These are phyloP conservation scores for Fusarium sp. DNA, from an alignment of 2,329 filamentous ascomycete species.

Conservation along the genomic window DNA sequence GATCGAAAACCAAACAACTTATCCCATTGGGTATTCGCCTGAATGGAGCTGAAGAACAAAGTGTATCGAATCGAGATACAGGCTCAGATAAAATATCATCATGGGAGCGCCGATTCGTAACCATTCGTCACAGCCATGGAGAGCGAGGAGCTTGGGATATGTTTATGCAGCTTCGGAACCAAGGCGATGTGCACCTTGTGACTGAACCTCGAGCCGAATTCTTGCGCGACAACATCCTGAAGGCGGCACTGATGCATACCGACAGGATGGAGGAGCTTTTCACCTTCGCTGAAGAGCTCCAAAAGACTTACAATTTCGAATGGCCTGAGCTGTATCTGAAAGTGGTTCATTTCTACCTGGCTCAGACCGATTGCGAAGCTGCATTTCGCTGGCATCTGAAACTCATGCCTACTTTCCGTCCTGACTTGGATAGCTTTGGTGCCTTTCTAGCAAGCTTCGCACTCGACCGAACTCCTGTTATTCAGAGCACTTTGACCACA, in stretches of 20 bases:
- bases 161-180: slow-evolving; percentile 40
- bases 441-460: slow-evolving; percentile 59
- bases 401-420: slow-evolving; percentile 57
- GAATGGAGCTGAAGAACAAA: background rate
- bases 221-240: slow-evolving; percentile 49
- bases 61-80: background rate
- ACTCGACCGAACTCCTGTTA: slow-evolving; percentile 50
- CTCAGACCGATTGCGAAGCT: slow-evolving; percentile 52
- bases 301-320: slow-evolving; percentile 50
- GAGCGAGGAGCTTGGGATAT: slow-evolving; percentile 46
- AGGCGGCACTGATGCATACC: slow-evolving; percentile 45
- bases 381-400: slow-evolving; percentile 62
- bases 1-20: slow-evolving; percentile 12
- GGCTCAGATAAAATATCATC: slow-evolving; percentile 23
- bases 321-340: slow-evolving; percentile 66
- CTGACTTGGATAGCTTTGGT: slow-evolving; percentile 56
- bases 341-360: slow-evolving; percentile 58
- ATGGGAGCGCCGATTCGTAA: slow-evolving; percentile 39
- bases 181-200: slow-evolving; percentile 38
- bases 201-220: slow-evolving; percentile 37
- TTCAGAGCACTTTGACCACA: slow-evolving; percentile 56
- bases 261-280: slow-evolving; percentile 45
- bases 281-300: slow-evolving; percentile 51
- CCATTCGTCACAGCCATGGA: slow-evolving; percentile 36
- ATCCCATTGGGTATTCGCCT: slow-evolving; percentile 23